Evolutionary conservation across 257 asterid genomes (phyloP).

Genomic region (Anisodus acutangulus): DNA sequence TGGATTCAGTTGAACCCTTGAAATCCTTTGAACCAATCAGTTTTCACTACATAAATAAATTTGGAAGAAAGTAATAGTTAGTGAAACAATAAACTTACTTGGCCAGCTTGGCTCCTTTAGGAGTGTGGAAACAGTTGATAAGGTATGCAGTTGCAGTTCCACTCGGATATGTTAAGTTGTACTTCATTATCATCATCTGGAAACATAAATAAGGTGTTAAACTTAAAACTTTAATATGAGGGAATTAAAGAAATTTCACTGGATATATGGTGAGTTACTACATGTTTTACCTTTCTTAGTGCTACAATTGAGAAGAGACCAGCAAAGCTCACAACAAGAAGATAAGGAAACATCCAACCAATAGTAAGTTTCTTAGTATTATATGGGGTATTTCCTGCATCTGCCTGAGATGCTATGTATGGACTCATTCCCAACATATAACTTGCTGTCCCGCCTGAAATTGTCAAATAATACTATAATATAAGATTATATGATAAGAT

Average conservation of each 20-base stretch:
- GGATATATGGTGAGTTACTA: background rate
- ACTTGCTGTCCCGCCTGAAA: constrained; percentile 77
- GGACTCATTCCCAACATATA: constrained; percentile 76
- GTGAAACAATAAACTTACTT: constrained; percentile 42
- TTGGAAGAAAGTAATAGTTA: too few species aligned
- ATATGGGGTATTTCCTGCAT: constrained; percentile 47
- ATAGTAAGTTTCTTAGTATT: constrained; percentile 61
- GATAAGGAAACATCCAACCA: constrained; percentile 69
- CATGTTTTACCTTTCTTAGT: constrained; percentile 56
- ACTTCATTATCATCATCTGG: constrained; percentile 62
- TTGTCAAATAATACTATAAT: background rate
- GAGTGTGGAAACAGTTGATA: constrained; percentile 87
- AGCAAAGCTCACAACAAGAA: constrained; percentile 68
- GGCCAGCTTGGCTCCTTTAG: constrained; percentile 76
- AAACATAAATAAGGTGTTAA: background rate
- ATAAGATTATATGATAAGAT: background rate
- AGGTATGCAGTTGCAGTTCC: constrained; percentile 90
- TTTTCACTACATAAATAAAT: too few species aligned
- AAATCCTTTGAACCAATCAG: too few species aligned
- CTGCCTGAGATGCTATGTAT: constrained; percentile 53
- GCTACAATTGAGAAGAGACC: constrained; percentile 84
- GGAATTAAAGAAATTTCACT: background rate
- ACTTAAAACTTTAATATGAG: background rate
- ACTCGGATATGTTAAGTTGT: constrained; percentile 76
- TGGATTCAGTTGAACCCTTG: background rate